A percentile compares a stretch with the other conserved stretches of the same genome.
Evolutionary conservation across 2,329 filamentous ascomycete species (phyloP).

Genomic region (Oidium heveae): DNA sequence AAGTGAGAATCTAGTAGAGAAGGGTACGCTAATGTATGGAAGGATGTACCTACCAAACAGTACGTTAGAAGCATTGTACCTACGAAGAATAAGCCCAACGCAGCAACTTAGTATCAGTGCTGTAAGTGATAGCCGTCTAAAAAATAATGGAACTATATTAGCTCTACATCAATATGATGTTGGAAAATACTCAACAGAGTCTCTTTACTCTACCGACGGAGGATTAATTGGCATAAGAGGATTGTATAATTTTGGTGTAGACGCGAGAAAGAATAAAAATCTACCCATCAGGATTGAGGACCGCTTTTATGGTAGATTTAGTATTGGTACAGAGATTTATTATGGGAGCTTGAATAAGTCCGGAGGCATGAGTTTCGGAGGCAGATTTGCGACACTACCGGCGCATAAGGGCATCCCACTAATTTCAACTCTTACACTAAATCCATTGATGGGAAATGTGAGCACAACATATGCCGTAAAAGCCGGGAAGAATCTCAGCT

Average conservation of each 20-base stretch:
- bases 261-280: constrained; percentile 8
- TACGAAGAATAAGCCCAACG: constrained; percentile 52
- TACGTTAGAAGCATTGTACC: constrained; percentile 62
- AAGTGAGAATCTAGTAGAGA: constrained; percentile 23
- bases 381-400: constrained; percentile 72
- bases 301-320: constrained; percentile 57
- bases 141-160: constrained; percentile 52
- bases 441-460: constrained; percentile 82
- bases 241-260: constrained; percentile 68
- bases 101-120: constrained; percentile 59
- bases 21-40: constrained; percentile 43
- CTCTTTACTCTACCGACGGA: constrained; percentile 77
- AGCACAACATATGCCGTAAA: constrained; percentile 80
- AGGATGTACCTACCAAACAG: constrained; percentile 63
- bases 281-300: constrained; percentile 18
- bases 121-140: constrained; percentile 45
- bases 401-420: constrained; percentile 65
- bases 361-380: constrained; percentile 67
- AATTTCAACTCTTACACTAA: constrained; percentile 78
- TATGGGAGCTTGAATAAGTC: constrained; percentile 90
- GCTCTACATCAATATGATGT: constrained; percentile 58
- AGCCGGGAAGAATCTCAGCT: constrained; percentile 55
- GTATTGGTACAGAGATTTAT: constrained; percentile 77
- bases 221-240: constrained; percentile 68
- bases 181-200: constrained; percentile 71